Percentiles rank a stretch among this genome's conserved stretches.
phyloP scores from a whole-genome alignment of 2,329 filamentous ascomycete species.

The Microdochium trichocladiopsis region DNA sequence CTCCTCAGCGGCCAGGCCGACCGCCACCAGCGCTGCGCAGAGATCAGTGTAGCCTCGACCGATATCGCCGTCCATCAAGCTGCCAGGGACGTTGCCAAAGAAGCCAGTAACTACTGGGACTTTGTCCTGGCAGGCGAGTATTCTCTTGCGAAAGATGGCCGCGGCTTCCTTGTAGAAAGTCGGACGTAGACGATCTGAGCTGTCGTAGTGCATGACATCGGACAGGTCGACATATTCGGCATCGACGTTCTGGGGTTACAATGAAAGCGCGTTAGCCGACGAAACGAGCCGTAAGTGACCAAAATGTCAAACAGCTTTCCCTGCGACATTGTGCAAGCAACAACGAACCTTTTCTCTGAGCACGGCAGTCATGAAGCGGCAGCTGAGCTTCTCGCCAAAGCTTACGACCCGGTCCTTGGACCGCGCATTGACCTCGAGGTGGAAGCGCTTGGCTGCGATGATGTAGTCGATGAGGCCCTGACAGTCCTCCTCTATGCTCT shows the following conservation, averaged over 20 bases:
- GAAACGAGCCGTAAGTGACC: not conserved
- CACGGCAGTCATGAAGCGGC: slow-evolving; percentile 80
- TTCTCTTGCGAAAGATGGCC: slow-evolving; percentile 52
- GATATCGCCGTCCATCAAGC: slow-evolving; percentile 79
- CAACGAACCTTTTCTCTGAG: slow-evolving; percentile 61
- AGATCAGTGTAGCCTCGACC: slow-evolving; percentile 95
- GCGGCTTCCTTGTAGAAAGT: slow-evolving; percentile 64
- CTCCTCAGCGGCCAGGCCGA: slow-evolving; percentile 80
- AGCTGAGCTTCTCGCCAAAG: slow-evolving; percentile 93
- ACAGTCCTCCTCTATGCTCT: slow-evolving; percentile 72
- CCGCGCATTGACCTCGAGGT: slow-evolving; percentile 68
- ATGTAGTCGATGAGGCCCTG: slow-evolving; percentile 70
- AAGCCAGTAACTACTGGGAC: slow-evolving; percentile 85
- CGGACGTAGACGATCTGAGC: slow-evolving; percentile 52
- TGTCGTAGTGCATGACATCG: slow-evolving; percentile 67
- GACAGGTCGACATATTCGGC: slow-evolving; percentile 88
- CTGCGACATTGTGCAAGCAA: not conserved
- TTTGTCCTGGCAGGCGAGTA: slow-evolving; percentile 56
- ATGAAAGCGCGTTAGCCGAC: not conserved
- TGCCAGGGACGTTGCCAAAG: slow-evolving; percentile 89
- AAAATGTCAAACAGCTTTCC: too few species aligned
- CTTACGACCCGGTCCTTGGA: slow-evolving; percentile 86
- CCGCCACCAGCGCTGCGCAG: slow-evolving; percentile 85
- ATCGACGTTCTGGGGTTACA: slow-evolving; percentile 55
- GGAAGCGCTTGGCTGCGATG: slow-evolving; percentile 56